A percentile compares a stretch with the other conserved stretches of the same genome.
Evolutionary conservation across 225 moss, liverwort and hornwort species (phyloP).

Genomic region (Polytrichum formosum): DNA sequence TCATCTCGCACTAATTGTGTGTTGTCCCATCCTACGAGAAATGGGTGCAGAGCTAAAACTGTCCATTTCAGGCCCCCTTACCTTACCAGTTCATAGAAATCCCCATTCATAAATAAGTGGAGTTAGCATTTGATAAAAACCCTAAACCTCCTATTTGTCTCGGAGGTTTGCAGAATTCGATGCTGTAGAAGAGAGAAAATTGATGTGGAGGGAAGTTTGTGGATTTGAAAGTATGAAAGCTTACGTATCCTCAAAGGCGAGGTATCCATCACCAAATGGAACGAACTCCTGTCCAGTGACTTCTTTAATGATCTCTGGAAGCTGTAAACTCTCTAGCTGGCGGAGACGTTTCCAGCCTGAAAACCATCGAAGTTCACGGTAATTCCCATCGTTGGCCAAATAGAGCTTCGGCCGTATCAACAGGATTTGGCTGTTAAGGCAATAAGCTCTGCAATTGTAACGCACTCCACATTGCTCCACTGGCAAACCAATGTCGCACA

Average conservation of each 20-base stretch:
- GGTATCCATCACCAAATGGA: slow-evolving; percentile 85
- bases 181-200: not conserved
- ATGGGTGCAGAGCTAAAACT: too few relatives aligned
- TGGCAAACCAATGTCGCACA: slow-evolving; percentile 95
- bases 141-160: too few relatives aligned
- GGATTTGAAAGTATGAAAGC: slow-evolving; percentile 23
- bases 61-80: too few relatives aligned
- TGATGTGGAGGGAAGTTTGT: not conserved
- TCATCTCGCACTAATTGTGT: too few relatives aligned
- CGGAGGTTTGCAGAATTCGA: not conserved
- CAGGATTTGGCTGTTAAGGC: slow-evolving; percentile 74
- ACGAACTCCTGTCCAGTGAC: slow-evolving; percentile 60
- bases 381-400: slow-evolving; percentile 92
- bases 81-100: too few relatives aligned
- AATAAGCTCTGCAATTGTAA: slow-evolving; percentile 85
- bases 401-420: slow-evolving; percentile 82
- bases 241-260: slow-evolving; percentile 76
- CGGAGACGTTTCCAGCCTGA: slow-evolving; percentile 79
- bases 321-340: slow-evolving; percentile 53
- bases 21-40: too few relatives aligned
- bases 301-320: slow-evolving; percentile 68
- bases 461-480: slow-evolving; percentile 78
- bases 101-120: too few relatives aligned
- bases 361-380: slow-evolving; percentile 91
- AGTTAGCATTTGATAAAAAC: too few relatives aligned